phyloP scores from a whole-genome alignment of 192 early-diverging fungal species.

The Entophlyctis luteolus region DNA sequence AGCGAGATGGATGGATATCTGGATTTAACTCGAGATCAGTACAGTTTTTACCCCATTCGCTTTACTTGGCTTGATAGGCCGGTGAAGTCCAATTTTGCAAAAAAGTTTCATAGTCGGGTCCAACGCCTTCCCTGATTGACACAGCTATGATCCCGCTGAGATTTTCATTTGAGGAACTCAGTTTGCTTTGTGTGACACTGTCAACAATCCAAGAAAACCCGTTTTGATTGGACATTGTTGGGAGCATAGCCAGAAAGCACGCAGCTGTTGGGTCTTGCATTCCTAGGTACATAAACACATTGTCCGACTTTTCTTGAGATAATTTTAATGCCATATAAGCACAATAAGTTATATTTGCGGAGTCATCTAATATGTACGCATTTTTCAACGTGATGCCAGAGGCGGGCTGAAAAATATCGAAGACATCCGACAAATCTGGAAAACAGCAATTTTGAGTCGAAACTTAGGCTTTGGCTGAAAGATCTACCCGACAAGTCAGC shows the following conservation, averaged over 20 bases:
- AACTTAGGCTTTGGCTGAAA: too few relatives aligned
- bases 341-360: too few relatives aligned
- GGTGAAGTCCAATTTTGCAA: neutral
- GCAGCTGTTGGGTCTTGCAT: neutral
- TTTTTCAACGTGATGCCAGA: neutral
- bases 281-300: neutral
- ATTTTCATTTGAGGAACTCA: neutral
- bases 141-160: neutral
- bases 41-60: neutral
- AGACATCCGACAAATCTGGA: too few relatives aligned
- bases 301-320: too few relatives aligned
- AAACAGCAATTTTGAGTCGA: too few relatives aligned
- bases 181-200: neutral
- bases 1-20: constrained; percentile 12
- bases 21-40: neutral
- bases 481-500: neutral
- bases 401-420: too few relatives aligned
- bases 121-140: neutral
- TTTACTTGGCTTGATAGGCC: neutral
- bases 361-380: too few relatives aligned
- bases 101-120: neutral
- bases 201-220: constrained; percentile 17
- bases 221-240: neutral
- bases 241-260: neutral
- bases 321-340: too few relatives aligned